Base-by-base conservation (phyloP, 345 rosid species). In the Euphorbia tirucalli region DNA sequence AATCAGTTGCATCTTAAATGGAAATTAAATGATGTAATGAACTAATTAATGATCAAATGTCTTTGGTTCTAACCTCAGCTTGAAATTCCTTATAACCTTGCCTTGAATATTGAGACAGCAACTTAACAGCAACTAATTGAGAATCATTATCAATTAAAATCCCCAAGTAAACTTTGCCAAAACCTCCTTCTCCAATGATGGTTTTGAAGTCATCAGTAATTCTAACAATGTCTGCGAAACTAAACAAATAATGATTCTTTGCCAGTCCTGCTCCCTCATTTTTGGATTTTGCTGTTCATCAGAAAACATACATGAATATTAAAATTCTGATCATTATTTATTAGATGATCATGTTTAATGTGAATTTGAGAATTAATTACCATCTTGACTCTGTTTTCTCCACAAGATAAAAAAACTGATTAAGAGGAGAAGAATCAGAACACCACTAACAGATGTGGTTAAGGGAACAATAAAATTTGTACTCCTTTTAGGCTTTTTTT, bases 101-200 rank as follows among this genome's bases (percentile, higher is more conserved):
- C 1, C 27, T n/a, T 11, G 62, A 58, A n/a, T 19, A 58, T 58
- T 11, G 35, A 25, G 30, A 24, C 10, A 58, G 62, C 62, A 85
- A 83, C 84, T 87, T 87, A 31, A 83, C 88, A 35, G 88, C 89
- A 48, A 84, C 88, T 35, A 35, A 35, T 74, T 82, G 85, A 35
- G 81, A 35, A 35, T 35, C 78, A 31, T 76, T 79, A 27, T 84
- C 88, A 76, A 78, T 59, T 67, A 85, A 72, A 68, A 78, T 79
- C 21, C 89, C 92, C 25, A 64, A 74, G 72, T 81, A 86, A 19
- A 86, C 87, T n/a, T 81, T 73, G 66, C 89, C 87, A 50, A 86
- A 88, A 19, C 86, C 86, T 43, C 92, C 92, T 75, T 88, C 48
- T 78, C 89, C 50, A 83, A 81, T 74, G 78, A 56, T 9, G 76